Evolutionary conservation across 2,329 filamentous ascomycete species (phyloP).

Genomic region (Arthrinium puccinioides): DNA sequence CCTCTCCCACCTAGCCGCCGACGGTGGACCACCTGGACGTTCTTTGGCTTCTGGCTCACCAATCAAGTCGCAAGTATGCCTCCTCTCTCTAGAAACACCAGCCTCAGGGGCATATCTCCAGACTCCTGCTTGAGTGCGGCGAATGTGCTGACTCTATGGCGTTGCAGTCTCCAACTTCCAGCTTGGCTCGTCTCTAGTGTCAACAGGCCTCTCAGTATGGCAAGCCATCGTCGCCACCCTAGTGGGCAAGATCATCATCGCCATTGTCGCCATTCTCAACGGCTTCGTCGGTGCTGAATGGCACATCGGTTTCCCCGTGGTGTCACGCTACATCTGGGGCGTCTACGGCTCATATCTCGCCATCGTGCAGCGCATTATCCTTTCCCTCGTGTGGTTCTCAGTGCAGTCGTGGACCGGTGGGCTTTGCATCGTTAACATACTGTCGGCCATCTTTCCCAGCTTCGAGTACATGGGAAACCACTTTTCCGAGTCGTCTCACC

Average conservation of each 20-base stretch:
- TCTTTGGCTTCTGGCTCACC: slow-evolving; percentile 1
- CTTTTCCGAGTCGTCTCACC: neutral
- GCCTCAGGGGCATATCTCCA: no score
- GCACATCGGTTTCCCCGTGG: slow-evolving; percentile 84
- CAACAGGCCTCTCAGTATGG: neutral
- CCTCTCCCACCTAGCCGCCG: neutral
- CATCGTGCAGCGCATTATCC: neutral
- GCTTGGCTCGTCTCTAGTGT: neutral
- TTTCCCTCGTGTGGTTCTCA: neutral
- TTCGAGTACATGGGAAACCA: neutral
- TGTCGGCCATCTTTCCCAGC: neutral
- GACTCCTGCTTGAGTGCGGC: no score
- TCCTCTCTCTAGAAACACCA: no score
- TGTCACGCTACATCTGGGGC: slow-evolving; percentile 19
- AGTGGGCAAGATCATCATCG: neutral
- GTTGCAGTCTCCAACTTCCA: slow-evolving; percentile 1
- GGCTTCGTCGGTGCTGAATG: slow-evolving; percentile 81
- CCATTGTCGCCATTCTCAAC: neutral
- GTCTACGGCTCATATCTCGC: neutral
- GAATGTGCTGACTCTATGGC: no score
- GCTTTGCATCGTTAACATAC: neutral
- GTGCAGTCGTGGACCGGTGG: slow-evolving; percentile 1
- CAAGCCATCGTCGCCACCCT: neutral
- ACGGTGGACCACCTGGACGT: neutral
- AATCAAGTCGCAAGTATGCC: slow-evolving; percentile 1